Conservation (phyloP, 2,329 filamentous ascomycete genomes). For the Chalaropsis thielavioides region DNA sequence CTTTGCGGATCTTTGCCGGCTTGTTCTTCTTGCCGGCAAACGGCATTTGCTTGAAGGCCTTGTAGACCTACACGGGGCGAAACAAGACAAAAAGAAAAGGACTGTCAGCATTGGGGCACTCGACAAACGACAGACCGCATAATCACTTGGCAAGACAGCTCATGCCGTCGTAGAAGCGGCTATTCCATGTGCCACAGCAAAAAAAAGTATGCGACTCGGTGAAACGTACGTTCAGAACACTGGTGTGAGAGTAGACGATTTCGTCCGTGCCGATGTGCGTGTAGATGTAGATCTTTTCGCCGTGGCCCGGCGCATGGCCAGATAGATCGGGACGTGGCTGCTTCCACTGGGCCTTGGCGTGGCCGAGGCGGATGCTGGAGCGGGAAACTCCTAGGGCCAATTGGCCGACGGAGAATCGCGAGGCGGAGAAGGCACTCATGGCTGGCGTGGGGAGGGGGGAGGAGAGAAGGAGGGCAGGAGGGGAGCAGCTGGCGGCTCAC, state of each 20-base stretch:
- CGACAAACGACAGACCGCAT: too few relatives aligned
- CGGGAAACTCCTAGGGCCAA: constrained; percentile 30
- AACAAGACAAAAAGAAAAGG: neutral
- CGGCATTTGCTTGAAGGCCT: constrained; percentile 41
- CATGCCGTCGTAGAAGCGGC: too few relatives aligned
- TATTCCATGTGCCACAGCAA: too few relatives aligned
- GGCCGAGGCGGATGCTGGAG: constrained; percentile 30
- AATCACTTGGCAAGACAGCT: too few relatives aligned
- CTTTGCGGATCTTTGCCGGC: constrained; percentile 48
- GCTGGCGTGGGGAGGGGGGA: constrained; percentile 16
- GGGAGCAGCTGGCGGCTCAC: neutral
- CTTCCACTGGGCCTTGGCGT: constrained; percentile 21
- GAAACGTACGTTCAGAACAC: constrained; percentile 32
- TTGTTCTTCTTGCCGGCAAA: constrained; percentile 55
- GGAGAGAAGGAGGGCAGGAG: neutral
- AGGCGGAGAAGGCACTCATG: constrained; percentile 24
- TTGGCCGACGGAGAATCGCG: constrained; percentile 26
- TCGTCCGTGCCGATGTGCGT: constrained; percentile 36
- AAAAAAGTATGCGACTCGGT: too few relatives aligned
- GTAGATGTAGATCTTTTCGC: constrained; percentile 45
- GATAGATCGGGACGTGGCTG: constrained; percentile 20
- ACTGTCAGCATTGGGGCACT: neutral
- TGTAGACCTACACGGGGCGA: constrained; percentile 25
- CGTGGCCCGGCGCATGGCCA: constrained; percentile 30
- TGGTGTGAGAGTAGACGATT: constrained; percentile 38